Percentiles rank a stretch among this genome's conserved stretches.
Evolutionary conservation across 176 grass and related monocot genomes (phyloP).

Genomic region (Stipa capillata): DNA sequence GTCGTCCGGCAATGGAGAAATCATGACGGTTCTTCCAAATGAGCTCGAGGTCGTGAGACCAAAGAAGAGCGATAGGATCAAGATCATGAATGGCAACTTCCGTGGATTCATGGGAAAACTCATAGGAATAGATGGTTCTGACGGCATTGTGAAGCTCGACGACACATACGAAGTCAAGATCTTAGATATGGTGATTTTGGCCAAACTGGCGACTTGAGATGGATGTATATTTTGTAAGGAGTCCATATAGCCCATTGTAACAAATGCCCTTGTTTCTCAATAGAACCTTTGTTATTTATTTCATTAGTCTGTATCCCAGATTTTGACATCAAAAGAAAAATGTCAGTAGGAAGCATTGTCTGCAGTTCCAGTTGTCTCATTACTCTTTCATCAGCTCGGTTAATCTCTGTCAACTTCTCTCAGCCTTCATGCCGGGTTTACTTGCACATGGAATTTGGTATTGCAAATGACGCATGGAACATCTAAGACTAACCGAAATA

Average conservation of each 20-base stretch:
- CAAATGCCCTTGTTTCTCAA: constrained; percentile 1
- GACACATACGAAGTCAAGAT: constrained; percentile 95
- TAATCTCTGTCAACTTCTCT: too few species aligned
- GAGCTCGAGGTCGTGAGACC: constrained; percentile 81
- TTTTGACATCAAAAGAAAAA: not conserved
- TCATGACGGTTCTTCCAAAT: constrained; percentile 34
- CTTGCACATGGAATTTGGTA: too few species aligned
- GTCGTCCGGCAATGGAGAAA: constrained; percentile 52
- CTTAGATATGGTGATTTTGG: constrained; percentile 89
- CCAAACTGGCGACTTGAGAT: constrained; percentile 60
- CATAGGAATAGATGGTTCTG: constrained; percentile 90
- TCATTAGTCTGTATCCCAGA: not conserved
- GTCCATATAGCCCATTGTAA: constrained; percentile 31
- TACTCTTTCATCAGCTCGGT: not conserved
- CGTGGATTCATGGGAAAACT: constrained; percentile 75
- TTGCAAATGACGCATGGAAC: not conserved
- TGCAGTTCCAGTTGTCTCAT: not conserved
- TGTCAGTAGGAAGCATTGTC: not conserved
- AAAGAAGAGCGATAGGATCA: constrained; percentile 86
- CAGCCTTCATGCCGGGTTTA: too few species aligned
- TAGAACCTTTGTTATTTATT: constrained; percentile 20
- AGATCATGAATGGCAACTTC: constrained; percentile 72
- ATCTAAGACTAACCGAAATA: not conserved
- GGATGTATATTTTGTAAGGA: constrained; percentile 35
- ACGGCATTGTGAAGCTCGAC: constrained; percentile 91